phyloP scores from a whole-genome alignment of 2,329 filamentous ascomycete species.

The Dothistroma septosporum region DNA sequence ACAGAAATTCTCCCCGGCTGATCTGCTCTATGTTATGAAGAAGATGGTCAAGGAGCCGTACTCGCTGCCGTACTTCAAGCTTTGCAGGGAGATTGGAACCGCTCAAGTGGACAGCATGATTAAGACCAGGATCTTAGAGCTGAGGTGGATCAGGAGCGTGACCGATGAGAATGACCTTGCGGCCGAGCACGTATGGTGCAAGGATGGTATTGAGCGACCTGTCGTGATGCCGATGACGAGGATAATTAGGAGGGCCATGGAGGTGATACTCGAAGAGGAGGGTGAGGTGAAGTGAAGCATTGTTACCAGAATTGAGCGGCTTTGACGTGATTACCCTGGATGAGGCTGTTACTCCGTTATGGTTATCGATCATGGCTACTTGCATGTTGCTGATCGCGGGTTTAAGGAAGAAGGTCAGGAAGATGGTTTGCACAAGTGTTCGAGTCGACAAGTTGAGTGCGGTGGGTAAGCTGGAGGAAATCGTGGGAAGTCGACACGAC shows the following conservation, averaged over 20 bases:
- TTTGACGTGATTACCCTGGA: background rate
- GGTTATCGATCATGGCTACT: background rate
- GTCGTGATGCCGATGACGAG: constrained; percentile 19
- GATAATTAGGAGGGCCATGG: constrained; percentile 20
- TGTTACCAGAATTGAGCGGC: background rate
- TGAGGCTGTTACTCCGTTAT: background rate
- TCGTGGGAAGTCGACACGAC: too few relatives aligned
- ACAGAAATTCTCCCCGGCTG: constrained; percentile 12
- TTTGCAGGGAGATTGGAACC: constrained; percentile 19
- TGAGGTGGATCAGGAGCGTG: constrained; percentile 19
- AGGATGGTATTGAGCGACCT: constrained; percentile 17
- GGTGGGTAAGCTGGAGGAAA: too few relatives aligned
- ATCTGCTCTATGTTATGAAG: constrained; percentile 19
- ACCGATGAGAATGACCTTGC: constrained; percentile 12
- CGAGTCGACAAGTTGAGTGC: too few relatives aligned
- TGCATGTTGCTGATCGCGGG: background rate
- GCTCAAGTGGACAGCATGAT: constrained; percentile 19
- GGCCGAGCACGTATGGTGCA: constrained; percentile 14
- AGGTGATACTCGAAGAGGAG: constrained; percentile 16
- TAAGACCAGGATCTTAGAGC: constrained; percentile 19
- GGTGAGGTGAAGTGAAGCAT: background rate
- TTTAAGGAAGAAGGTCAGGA: too few relatives aligned
- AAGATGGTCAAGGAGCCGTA: constrained; percentile 14
- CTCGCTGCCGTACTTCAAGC: constrained; percentile 19
- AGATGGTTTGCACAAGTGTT: too few relatives aligned